Evolutionary conservation across 2,329 filamentous ascomycete species (phyloP), one percentile per base, ranked within the genome.

Genomic region (Fusarium sp.): DNA sequence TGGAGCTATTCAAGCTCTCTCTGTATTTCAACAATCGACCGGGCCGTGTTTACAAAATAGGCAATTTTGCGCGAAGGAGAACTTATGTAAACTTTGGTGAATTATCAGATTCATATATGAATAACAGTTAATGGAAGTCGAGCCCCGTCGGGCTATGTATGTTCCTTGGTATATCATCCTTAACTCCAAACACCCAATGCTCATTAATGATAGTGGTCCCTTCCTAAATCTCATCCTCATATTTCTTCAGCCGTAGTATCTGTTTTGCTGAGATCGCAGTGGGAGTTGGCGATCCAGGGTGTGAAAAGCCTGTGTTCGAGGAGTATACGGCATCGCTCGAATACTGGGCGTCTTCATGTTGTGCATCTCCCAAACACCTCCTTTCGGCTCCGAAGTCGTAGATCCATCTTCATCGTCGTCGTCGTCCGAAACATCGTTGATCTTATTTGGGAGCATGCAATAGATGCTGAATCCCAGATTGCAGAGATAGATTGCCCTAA

Each of bases 261-360:
- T 71, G n/a, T 51, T 54, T 42, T 76, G 77, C 41, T 83, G 76
- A 31, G 80, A 74, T 58, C 87, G 83, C 53, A 89, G 78, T 6
- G 89, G 89, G 65, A 91, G 79, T 75, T 88, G 87, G 62, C 89
- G 82, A 70, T 91, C 88, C 53, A 92, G 82, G 18, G 87, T 86
- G 76, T 92, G 86, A 78, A 93, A 93, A 3, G 91, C 91, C 79
- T 89, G 86, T 22, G 91, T 93, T 72, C 91, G 82, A 11, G 91
- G 91, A 12, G 91, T 93, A 71, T 87, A 92, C 0, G 89, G 88
- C 71, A 84, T 72, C 20, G 74, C 72, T 38, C 71, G 73, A 30
- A 61, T 73, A 16, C 77, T 78, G 3, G 83, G 82, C 3, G 77
- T 75, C 68, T 79, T 80, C 75, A 89, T 86, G 70, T 83, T 83